A percentile compares a stretch with the other conserved stretches of the same genome.
Evolutionary conservation across 768 basidiomycete genomes (phyloP).

Genomic region (Psilocybe cubensis): DNA sequence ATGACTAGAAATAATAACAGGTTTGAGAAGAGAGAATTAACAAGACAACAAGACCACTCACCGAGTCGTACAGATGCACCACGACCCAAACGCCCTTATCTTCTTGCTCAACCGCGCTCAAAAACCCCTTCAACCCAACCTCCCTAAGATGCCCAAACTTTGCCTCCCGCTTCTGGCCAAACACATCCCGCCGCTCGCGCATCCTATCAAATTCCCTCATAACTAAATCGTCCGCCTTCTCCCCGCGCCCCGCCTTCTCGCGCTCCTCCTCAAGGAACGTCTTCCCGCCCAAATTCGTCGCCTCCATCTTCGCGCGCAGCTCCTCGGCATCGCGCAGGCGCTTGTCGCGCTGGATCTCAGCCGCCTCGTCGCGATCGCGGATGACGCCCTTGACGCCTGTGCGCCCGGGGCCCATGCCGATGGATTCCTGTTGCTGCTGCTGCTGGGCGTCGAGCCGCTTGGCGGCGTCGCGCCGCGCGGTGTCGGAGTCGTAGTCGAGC

Average conservation of each 20-base stretch:
- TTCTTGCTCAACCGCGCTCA: slow-evolving; percentile 77
- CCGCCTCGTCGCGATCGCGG: slow-evolving; percentile 77
- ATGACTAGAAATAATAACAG: slow-evolving; percentile 47
- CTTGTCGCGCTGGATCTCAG: slow-evolving; percentile 53
- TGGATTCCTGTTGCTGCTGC: too few species aligned
- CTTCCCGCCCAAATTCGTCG: slow-evolving; percentile 64
- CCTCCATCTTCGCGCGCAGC: slow-evolving; percentile 63
- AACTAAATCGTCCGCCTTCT: slow-evolving; percentile 50
- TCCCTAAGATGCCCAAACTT: slow-evolving; percentile 81
- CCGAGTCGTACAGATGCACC: slow-evolving; percentile 84
- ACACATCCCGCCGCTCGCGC: slow-evolving; percentile 41
- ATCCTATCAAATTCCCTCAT: slow-evolving; percentile 43
- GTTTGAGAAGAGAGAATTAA: neutral
- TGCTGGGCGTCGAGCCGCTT: slow-evolving; percentile 33
- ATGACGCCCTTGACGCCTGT: slow-evolving; percentile 92
- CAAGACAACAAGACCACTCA: slow-evolving; percentile 37
- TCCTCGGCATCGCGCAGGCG: slow-evolving; percentile 55
- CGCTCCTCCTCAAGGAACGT: slow-evolving; percentile 81
- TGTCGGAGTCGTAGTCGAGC: slow-evolving; percentile 49
- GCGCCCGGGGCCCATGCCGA: slow-evolving; percentile 85
- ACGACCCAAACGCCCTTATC: slow-evolving; percentile 76
- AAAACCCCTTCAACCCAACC: slow-evolving; percentile 73
- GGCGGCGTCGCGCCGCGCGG: slow-evolving; percentile 37
- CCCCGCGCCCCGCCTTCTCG: slow-evolving; percentile 49
- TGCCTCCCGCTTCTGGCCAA: slow-evolving; percentile 54